Base-by-base conservation (phyloP, 164 flowering plant genomes). In the Nymphaea colorata region DNA sequence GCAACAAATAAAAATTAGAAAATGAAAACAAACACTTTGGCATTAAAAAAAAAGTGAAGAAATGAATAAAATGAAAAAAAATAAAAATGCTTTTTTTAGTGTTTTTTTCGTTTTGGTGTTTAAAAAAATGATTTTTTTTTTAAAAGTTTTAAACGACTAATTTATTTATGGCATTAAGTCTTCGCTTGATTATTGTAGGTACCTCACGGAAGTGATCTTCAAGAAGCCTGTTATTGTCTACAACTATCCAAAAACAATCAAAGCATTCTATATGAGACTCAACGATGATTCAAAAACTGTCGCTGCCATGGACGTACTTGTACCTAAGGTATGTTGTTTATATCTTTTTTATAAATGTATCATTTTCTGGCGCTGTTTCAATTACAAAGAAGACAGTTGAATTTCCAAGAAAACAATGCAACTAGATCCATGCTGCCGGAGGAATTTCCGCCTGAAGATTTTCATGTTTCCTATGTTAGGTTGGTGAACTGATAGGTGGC, bases 291-390 rank as follows among this genome's bases (percentile, higher is more conserved):
- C 45, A 7, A 85, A 84, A 74, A 93, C 97, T 4, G 97, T 93
- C 53, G 98, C 98, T 77, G 98, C 98, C 10, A 93, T 93, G 98
- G 98, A 93, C 82, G 91, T 93, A 51, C 93, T 93, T 71, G 98
- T 93, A 44, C 97, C 97, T 10, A 91, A 87, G 97, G 98, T 89
- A 64, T 42, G 67, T 41, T 61, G 8, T 18, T 57, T 47, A 25
- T 25, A 0, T 25, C 36, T 25, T 1, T 1, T 25, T 25, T 25
- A 25, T 25, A 25, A 25, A 25, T 64, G 36, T 25, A 25, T 25
- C 36, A 0, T 25, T 25, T 25, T 25, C 36, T 25, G 36, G 36
- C 45, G 5, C 14, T 3, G 3, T 36, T 43, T 64, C 15, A n/a
- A 11, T 51, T 42, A 0, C 66, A n/a, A 17, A 44, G 5, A 8